A percentile compares a stretch with the other conserved stretches of the same genome.
These are phyloP conservation scores for Parathielavia appendiculata DNA, from an alignment of 495 filamentous ascomycete genomes.

Conservation along the genomic window DNA sequence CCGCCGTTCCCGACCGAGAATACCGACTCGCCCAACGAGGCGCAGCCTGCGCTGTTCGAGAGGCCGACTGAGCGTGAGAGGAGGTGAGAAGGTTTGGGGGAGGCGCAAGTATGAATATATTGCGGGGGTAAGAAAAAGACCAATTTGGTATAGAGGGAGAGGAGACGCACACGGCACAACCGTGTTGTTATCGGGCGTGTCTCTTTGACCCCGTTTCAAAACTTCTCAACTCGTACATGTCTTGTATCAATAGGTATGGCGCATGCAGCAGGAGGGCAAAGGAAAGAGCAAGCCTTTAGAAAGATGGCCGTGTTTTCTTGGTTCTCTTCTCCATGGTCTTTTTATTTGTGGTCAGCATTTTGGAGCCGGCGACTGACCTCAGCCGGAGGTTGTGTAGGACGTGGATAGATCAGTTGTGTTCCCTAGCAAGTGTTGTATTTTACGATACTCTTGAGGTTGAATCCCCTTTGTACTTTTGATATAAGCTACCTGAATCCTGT, in stretches of 20 bases:
- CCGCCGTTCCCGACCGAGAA: slow-evolving; percentile 51
- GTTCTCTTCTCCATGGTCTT: neutral
- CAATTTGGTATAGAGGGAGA: neutral
- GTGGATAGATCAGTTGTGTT: slow-evolving; percentile 4
- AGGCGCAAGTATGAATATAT: neutral
- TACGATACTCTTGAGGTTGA: neutral
- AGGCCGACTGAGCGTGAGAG: slow-evolving; percentile 10
- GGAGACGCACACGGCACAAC: neutral
- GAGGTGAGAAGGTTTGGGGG: neutral
- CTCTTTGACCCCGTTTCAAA: neutral
- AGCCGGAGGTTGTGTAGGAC: neutral
- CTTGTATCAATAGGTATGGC: slow-evolving; percentile 12
- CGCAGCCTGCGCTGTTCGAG: slow-evolving; percentile 25
- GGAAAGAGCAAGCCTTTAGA: slow-evolving; percentile 4
- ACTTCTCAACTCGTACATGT: slow-evolving; percentile 14
- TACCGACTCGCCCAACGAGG: slow-evolving; percentile 33
- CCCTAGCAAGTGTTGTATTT: neutral
- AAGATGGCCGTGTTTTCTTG: slow-evolving; percentile 1
- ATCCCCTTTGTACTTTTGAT: neutral
- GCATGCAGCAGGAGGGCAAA: slow-evolving; percentile 5
- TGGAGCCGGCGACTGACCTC: neutral
- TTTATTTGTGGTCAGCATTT: neutral
- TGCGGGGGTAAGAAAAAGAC: neutral
- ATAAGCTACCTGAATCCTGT: neutral
- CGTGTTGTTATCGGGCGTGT: neutral